Evolutionary conservation across 805 yeast species (phyloP), one percentile per base, ranked within the genome.

Genomic region (Ogataea chonburiensis): DNA sequence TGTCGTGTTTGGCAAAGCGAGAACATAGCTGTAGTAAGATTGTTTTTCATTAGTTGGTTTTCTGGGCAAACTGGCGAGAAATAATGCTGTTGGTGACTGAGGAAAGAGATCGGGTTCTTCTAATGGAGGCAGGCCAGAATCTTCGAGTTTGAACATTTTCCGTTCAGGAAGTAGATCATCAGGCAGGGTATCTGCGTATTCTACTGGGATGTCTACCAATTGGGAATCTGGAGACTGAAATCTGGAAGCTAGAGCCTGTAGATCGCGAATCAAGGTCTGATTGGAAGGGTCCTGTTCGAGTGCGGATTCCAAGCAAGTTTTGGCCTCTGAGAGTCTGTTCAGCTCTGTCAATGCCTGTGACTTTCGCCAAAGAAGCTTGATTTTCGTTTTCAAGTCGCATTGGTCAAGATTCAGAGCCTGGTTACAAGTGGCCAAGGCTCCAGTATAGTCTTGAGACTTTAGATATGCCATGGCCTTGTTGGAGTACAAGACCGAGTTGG

Each of bases 401-500:
- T 27, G 27, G 13, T 37, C 12, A 3, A 59, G 28, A 1, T 39
- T 30, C 11, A 81, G 55, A 0, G 86, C 89, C 11, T 50, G 49
- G 8, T 69, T 55, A 42, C 84, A 72, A 39, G 73, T 78, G 13
- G 56, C 53, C 3, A 72, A 49, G 3, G 81, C 85, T 12, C 70
- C 58, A 3, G 56, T 48, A 68, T 71, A 78, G 20, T 71, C 68
- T 5, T 61, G 49, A 4, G 77, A 53, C 38, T 78, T 77, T 25
- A 81, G 53, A 43, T 72, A 68, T n/a, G 86, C 68, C 64, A 78
- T 77, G 0, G 93, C 83, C 28, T 82, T 60, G 52, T 84, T 84
- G n/a, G 89, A 73, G 52, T 69, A 78, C 1, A 78, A 61, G 0
- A 80, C 68, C 0, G 88, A 70, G 42, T 77, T 74, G 0, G 46